Evolutionary conservation across 768 basidiomycete species (phyloP).

Genomic region (Cystofilobasidium bisporidii): DNA sequence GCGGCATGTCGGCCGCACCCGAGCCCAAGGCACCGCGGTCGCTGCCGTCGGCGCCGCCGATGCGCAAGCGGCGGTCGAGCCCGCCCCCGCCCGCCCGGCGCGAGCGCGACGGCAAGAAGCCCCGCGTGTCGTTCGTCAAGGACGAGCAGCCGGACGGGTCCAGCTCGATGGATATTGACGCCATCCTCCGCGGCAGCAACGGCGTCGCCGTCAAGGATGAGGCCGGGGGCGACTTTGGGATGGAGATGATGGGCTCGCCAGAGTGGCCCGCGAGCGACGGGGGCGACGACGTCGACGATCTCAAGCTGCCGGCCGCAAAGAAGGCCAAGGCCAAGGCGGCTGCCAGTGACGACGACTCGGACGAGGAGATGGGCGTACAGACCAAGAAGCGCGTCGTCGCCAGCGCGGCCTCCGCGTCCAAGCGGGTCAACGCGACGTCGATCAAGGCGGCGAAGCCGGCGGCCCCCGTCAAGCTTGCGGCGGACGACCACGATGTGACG

Average conservation of each 20-base stretch:
- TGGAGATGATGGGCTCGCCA: slow-evolving; percentile 30
- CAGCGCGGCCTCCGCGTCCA: background rate
- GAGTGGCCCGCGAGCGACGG: slow-evolving; percentile 27
- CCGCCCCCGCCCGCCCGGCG: slow-evolving; percentile 19
- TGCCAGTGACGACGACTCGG: slow-evolving; percentile 8
- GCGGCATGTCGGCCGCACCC: slow-evolving; percentile 50
- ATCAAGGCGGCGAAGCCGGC: slow-evolving; percentile 10
- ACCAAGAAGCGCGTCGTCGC: slow-evolving; percentile 17
- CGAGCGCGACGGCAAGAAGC: slow-evolving; percentile 3
- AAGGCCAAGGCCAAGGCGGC: slow-evolving; percentile 27
- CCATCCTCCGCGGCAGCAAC: slow-evolving; percentile 36
- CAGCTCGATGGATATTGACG: slow-evolving; percentile 39
- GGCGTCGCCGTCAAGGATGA: slow-evolving; percentile 31
- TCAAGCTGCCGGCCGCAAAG: slow-evolving; percentile 29
- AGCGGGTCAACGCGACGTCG: slow-evolving; percentile 23
- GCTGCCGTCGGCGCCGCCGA: slow-evolving; percentile 5
- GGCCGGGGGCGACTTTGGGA: slow-evolving; percentile 29
- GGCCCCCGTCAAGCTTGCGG: background rate
- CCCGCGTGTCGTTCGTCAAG: slow-evolving; percentile 1
- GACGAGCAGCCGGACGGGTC: slow-evolving; percentile 40
- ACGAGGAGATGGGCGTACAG: slow-evolving; percentile 33
- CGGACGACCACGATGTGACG: slow-evolving; percentile 8
- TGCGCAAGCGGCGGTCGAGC: slow-evolving; percentile 11
- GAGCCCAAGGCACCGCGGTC: background rate
- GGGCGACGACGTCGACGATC: slow-evolving; percentile 34